Evolutionary conservation across 306 rosid genomes (phyloP), one percentile per base, ranked within the genome.

Genomic region (Morella rubra): DNA sequence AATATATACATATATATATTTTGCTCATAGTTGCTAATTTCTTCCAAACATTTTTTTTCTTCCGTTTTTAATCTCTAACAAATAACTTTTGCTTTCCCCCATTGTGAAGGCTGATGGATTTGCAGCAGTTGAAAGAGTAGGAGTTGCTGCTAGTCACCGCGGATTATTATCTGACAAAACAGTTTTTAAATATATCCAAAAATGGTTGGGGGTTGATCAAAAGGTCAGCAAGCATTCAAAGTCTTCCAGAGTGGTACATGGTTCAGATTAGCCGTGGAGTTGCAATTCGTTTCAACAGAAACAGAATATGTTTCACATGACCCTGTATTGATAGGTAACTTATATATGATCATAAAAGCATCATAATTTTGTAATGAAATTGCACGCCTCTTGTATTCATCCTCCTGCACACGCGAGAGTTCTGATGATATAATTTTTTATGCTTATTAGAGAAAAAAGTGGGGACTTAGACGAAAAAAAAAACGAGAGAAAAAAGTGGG

Each of bases 81-180:
- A 62, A 7, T 44, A 62, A 37, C n/a, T 19, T 79, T 79, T 82
- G 55, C 42, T 77, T 6, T 55, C 37, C 32, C 32, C 37, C 66
- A 76, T 80, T 52, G 69, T n/a, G 69, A 84, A 94, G 97, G 95
- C 95, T 5, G 98, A 94, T 80, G 93, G 96, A 83, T 89, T 94
- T 49, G 72, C 76, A 54, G 94, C 97, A 46, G 80, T 56, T 40
- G 97, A 87, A 82, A 91, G 97, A 77, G 93, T 86, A 8, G 96
- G 86, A 79, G 85, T 94, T 53, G 74, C 87, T 32, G 91, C 83
- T 15, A 76, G 85, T 69, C 97, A 91, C 79, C 90, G 97, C 40
- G 91, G 73, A 74, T 27, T 94, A 55, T 73, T 94, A 41, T 62
- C 75, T 6, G 85, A 94, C 64, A 52, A 81, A 73, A 86, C 77